phyloP scores from a whole-genome alignment of 106 monocot species.

The Cymbidium sinense region DNA sequence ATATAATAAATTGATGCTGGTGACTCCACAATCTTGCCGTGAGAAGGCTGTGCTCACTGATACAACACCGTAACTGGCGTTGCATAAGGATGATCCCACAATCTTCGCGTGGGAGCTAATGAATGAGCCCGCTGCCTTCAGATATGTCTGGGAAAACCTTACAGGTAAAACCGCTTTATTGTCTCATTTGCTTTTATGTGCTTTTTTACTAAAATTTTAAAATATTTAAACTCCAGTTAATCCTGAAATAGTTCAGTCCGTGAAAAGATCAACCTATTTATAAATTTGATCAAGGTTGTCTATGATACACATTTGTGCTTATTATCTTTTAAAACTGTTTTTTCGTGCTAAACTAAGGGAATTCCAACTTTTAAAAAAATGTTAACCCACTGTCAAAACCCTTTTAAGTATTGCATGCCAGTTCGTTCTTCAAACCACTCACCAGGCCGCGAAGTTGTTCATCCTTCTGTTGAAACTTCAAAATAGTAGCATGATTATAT shows the following conservation, averaged over 20 bases:
- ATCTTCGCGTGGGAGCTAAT: constrained; percentile 62
- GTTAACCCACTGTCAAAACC: too few relatives aligned
- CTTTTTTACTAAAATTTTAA: neutral
- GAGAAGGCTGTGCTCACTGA: constrained; percentile 44
- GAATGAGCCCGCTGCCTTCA: constrained; percentile 57
- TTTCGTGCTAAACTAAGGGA: too few relatives aligned
- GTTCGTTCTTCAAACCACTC: too few relatives aligned
- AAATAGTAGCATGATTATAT: too few relatives aligned
- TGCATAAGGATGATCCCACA: constrained; percentile 48
- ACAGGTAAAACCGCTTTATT: constrained; percentile 12
- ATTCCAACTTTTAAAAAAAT: too few relatives aligned
- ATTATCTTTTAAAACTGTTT: neutral
- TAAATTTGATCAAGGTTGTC: too few relatives aligned
- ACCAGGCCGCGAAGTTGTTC: too few relatives aligned
- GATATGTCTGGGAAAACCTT: constrained; percentile 37
- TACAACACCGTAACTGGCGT: constrained; percentile 39
- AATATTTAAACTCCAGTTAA: too few relatives aligned
- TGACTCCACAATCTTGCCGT: neutral
- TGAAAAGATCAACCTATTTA: too few relatives aligned
- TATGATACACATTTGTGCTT: neutral
- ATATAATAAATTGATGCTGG: neutral
- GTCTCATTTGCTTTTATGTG: neutral
- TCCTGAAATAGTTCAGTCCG: too few relatives aligned
- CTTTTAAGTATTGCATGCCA: too few relatives aligned
- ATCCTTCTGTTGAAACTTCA: too few relatives aligned